These are phyloP conservation scores for Austroboletus festivus DNA, from an alignment of 768 basidiomycete genomes.

Conservation along the genomic window DNA sequence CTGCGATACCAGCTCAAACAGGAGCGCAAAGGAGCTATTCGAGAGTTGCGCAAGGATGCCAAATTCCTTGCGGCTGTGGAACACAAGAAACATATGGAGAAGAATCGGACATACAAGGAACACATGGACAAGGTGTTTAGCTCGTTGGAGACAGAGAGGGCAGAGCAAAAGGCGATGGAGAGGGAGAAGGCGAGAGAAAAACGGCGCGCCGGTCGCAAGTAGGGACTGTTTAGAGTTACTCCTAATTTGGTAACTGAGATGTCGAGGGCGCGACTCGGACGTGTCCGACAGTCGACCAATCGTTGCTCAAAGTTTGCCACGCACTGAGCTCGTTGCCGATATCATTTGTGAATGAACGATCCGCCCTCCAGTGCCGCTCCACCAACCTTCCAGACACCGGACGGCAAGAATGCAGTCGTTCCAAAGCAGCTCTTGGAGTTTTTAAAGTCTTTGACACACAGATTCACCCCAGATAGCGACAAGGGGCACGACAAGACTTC, in stretches of 20 bases:
- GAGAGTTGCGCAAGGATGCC: constrained; percentile 94
- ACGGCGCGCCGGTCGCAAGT: constrained; percentile 73
- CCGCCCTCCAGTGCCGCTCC: constrained; percentile 26
- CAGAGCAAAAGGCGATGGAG: constrained; percentile 92
- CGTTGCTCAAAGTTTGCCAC: too few relatives aligned
- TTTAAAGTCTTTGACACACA: constrained; percentile 37
- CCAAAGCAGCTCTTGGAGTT: constrained; percentile 43
- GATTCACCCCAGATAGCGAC: constrained; percentile 32
- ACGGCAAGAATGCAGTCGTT: constrained; percentile 22
- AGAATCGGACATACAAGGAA: constrained; percentile 76
- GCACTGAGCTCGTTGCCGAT: not conserved
- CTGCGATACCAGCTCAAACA: constrained; percentile 88
- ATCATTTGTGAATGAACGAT: constrained; percentile 21
- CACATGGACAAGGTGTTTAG: constrained; percentile 81
- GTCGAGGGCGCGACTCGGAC: not conserved
- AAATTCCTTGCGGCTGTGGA: constrained; percentile 88
- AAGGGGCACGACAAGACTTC: constrained; percentile 36
- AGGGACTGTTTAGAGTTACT: constrained; percentile 7
- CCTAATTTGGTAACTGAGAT: constrained; percentile 8
- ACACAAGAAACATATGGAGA: constrained; percentile 79
- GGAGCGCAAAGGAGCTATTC: constrained; percentile 94
- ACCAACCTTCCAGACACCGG: constrained; percentile 31
- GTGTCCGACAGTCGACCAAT: too few relatives aligned
- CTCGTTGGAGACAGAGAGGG: constrained; percentile 80
- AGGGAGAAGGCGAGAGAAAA: constrained; percentile 77